These are phyloP conservation scores for Arthonia radiata DNA, from an alignment of 495 filamentous ascomycete genomes.

Conservation along the genomic window DNA sequence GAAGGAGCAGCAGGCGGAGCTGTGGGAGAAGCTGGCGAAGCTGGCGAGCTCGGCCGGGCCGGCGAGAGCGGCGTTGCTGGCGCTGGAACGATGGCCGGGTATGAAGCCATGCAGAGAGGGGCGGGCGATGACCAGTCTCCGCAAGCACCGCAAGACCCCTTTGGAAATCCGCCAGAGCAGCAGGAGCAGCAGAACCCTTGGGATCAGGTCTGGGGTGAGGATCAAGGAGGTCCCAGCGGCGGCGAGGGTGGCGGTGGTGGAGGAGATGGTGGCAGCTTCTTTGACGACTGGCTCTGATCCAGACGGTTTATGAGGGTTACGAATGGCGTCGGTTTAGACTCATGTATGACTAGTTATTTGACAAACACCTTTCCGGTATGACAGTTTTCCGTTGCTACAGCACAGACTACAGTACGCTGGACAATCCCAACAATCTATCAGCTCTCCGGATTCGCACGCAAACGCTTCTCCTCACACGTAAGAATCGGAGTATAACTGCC, in stretches of 20 bases:
- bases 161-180: conserved; percentile 1
- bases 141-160: no score
- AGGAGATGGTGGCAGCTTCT: conserved; percentile 8
- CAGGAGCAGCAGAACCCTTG: conserved; percentile 13
- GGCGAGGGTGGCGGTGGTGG: conserved; percentile 7
- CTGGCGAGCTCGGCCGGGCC: background rate
- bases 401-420: no score
- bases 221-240: conserved; percentile 17
- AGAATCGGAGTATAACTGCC: no score
- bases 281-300: no score
- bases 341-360: no score
- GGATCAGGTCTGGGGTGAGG: conserved; percentile 5
- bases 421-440: no score
- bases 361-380: no score
- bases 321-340: no score
- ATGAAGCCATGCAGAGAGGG: conserved; percentile 36
- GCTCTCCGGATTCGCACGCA: no score
- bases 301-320: no score
- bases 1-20: conserved; percentile 10
- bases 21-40: background rate
- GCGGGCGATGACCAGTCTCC: conserved; percentile 1
- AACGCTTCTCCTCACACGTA: no score
- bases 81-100: conserved; percentile 23
- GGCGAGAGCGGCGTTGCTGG: background rate
- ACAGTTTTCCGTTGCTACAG: no score